Evolutionary conservation across 83 land plant species (phyloP).

Genomic region (Thuja plicata): DNA sequence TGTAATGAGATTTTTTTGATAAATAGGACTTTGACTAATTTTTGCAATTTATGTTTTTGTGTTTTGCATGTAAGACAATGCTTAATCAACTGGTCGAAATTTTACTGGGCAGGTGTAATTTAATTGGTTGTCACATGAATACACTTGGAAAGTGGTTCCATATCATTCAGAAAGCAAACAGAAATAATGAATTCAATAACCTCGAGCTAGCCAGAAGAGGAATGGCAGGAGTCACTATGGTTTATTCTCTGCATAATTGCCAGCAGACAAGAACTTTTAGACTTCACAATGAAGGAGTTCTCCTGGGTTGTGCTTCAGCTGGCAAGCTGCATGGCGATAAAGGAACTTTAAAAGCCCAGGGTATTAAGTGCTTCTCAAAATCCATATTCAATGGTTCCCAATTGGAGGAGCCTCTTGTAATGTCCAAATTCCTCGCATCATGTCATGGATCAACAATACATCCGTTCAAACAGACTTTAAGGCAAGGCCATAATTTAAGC

Average conservation of each 20-base stretch:
- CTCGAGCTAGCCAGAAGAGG: background rate
- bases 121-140: background rate
- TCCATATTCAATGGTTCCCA: background rate
- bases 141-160: conserved; percentile 13
- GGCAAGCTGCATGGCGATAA: background rate
- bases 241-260: background rate
- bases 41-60: background rate
- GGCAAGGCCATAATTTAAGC: conserved; percentile 18
- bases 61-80: background rate
- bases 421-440: background rate
- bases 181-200: background rate
- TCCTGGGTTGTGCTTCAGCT: background rate
- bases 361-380: background rate
- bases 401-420: background rate
- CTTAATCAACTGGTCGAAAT: background rate
- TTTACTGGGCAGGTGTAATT: background rate
- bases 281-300: background rate
- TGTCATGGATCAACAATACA: background rate
- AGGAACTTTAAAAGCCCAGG: background rate
- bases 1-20: background rate
- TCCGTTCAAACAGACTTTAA: conserved; percentile 13
- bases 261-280: background rate
- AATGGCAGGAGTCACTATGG: background rate
- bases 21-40: background rate
- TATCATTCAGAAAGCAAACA: background rate